phyloP scores from a whole-genome alignment of 2,329 filamentous ascomycete species.

The Leptodontidium sp. region DNA sequence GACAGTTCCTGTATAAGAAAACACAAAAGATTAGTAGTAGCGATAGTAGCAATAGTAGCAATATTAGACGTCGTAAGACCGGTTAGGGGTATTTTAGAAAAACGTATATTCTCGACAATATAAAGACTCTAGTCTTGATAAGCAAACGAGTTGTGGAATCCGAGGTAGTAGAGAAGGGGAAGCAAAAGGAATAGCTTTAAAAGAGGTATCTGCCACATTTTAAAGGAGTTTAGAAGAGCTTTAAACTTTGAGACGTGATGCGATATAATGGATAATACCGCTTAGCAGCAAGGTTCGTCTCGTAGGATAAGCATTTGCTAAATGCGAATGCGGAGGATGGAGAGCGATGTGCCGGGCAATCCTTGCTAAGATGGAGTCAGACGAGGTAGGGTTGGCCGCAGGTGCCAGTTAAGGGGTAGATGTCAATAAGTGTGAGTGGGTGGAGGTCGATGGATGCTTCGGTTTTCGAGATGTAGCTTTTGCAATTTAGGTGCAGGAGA shows the following conservation, averaged over 20 bases:
- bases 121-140: conserved; percentile 12
- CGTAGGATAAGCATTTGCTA: background rate
- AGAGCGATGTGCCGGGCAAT: background rate
- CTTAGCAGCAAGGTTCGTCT: conserved; percentile 14
- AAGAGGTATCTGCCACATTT: conserved; percentile 34
- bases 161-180: conserved; percentile 22
- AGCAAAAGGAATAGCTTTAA: conserved; percentile 22
- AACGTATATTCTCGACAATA: conserved; percentile 31
- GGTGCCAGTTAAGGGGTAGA: background rate
- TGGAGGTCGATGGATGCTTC: background rate
- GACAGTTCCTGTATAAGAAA: conserved; percentile 50
- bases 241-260: background rate
- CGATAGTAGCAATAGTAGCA: conserved; percentile 21
- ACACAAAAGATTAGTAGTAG: conserved; percentile 46
- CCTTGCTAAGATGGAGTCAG: background rate
- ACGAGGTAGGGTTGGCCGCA: background rate
- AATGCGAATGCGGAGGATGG: conserved; percentile 15
- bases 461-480: background rate
- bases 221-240: background rate
- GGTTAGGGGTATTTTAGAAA: conserved; percentile 29
- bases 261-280: background rate
- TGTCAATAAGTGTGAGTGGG: background rate
- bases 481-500: conserved; percentile 10
- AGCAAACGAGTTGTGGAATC: conserved; percentile 15
- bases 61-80: conserved; percentile 34